Base-by-base conservation (phyloP, 2,329 filamentous ascomycete species). In the Monilinia laxa region DNA sequence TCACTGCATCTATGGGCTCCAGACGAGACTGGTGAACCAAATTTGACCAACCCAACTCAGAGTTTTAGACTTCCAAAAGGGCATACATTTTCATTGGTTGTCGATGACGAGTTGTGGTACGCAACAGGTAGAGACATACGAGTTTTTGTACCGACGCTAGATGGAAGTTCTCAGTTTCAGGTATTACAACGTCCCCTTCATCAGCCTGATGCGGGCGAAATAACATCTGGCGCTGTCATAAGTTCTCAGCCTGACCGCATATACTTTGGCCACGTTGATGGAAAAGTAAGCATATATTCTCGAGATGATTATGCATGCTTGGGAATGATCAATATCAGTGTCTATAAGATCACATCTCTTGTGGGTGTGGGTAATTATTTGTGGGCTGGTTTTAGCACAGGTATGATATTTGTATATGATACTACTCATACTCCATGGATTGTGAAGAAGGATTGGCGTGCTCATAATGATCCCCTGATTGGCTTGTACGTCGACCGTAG, bases 301-400 rank as follows among this genome's bases (percentile, higher is more conserved):
- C 71, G 71, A 16, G 86, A 86, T 31, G 88, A 93, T 73, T 95
- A 90, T 75, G 80, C 87, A 0, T 97, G 92, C 73, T 75, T 96
- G n/a, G 87, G 86, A 6, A 83, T 96, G 47, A 81, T 98, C 68
- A 97, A 88, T 73, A 85, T 97, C 72, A 98, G 93, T 77, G 85
- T 93, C 18, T 98, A 96, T 84, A 98, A 97, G 79, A 96, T 99
- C 78, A 97, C 93, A 76, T 88, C 90, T 47, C 81, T 99, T 64
- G 86, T 88, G 2, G 91, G 92, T 11, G 90, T 93, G 3, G 93
- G 93, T 6, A 85, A 88, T 68, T 86, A 92, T 74, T 82, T 99
- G 0, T 99, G 95, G 95, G 92, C 93, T 38, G 94, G 90, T 3
- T 98, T 93, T 80, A 97, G 94, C 77, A 97, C 91, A 0, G 95